phyloP scores from a whole-genome alignment of 2,329 filamentous ascomycete species.

The Pestalotiopsis sp. region DNA sequence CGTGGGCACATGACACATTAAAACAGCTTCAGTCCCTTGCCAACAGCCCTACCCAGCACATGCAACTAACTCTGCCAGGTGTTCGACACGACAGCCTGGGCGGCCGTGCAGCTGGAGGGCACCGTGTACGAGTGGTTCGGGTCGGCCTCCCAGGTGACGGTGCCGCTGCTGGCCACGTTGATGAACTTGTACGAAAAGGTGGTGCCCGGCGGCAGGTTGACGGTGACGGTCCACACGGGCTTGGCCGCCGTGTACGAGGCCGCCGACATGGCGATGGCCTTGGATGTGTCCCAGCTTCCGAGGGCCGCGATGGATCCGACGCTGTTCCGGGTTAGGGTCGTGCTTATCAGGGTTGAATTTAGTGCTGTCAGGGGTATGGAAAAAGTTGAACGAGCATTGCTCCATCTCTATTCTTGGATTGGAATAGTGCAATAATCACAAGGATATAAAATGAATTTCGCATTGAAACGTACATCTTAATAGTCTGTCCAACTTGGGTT shows the following conservation, averaged over 20 bases:
- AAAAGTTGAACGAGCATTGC: neutral
- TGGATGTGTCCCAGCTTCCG: constrained; percentile 50
- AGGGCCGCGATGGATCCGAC: constrained; percentile 36
- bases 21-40: neutral
- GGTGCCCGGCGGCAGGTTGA: constrained; percentile 48
- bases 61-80: constrained; percentile 23
- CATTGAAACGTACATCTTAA: constrained; percentile 21
- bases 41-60: neutral
- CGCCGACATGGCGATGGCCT: constrained; percentile 49
- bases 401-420: neutral
- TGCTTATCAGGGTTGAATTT: neutral
- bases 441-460: too few species aligned
- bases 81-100: constrained; percentile 21
- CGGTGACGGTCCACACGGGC: constrained; percentile 51
- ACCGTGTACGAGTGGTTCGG: constrained; percentile 33
- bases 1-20: neutral
- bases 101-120: constrained; percentile 21
- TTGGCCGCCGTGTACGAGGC: constrained; percentile 49
- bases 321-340: constrained; percentile 8
- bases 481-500: constrained; percentile 47
- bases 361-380: neutral
- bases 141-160: constrained; percentile 57
- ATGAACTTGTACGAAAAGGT: constrained; percentile 59
- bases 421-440: neutral
- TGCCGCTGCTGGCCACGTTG: constrained; percentile 46